These are phyloP conservation scores for Euphrasia confusa DNA, from an alignment of 257 asterid species.

Conservation along the genomic window DNA sequence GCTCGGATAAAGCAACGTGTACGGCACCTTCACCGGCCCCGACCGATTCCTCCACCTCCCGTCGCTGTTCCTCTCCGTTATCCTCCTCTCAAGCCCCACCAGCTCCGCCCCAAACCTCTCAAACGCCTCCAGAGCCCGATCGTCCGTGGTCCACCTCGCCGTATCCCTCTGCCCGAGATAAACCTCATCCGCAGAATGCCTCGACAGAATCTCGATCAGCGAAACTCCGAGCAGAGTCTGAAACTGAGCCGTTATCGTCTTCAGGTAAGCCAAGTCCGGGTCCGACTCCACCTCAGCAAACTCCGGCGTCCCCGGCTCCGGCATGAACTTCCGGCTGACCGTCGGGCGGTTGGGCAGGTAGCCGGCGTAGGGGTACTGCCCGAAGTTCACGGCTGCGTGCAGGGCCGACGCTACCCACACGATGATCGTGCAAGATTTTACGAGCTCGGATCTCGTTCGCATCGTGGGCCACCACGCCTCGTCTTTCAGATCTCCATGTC, in stretches of 20 bases:
- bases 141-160: background rate
- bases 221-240: conserved; percentile 1
- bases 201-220: conserved; percentile 1
- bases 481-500: conserved; percentile 1
- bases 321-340: conserved; percentile 40
- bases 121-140: background rate
- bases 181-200: conserved; percentile 2
- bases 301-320: background rate
- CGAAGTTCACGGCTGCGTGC: conserved; percentile 67
- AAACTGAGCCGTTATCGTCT: background rate
- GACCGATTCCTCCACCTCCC: conserved; percentile 29
- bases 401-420: conserved; percentile 67
- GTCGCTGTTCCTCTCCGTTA: background rate
- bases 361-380: conserved; percentile 60
- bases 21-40: conserved; percentile 56
- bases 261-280: background rate
- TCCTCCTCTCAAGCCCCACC: conserved; percentile 1
- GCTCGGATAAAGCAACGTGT: conserved; percentile 42
- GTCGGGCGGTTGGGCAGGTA: conserved; percentile 65
- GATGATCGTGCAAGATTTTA: conserved; percentile 39
- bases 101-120: background rate
- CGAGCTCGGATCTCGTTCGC: conserved; percentile 28
- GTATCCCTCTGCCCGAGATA: conserved; percentile 7
- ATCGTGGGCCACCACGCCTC: conserved; percentile 9
- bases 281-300: background rate